Base-by-base conservation (phyloP, 495 filamentous ascomycete genomes). In the Penicillium cosmopolitanum region DNA sequence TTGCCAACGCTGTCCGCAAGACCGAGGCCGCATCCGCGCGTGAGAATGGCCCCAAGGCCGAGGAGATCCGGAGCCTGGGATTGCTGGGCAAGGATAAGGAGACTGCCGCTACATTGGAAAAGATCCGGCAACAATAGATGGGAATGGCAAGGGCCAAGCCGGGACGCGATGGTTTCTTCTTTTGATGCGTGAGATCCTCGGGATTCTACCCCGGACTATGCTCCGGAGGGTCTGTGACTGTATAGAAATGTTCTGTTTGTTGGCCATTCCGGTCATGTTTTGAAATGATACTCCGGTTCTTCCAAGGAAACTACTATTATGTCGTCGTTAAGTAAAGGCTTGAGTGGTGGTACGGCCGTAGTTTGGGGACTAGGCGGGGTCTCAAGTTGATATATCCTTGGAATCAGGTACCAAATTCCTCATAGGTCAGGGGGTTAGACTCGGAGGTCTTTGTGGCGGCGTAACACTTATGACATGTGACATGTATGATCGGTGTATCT, bases 1-100 rank as follows among this genome's bases (percentile, higher is more conserved):
- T 98, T 61, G 94, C 97, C 80, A 83, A 83, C 43, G 95, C 95
- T 54, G 97, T 96, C 75, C 84, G 91, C 67, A 91, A 91, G 75
- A 86, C 88, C 28, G 86, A 92, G 73, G 87, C 89, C 25, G 80
- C 87, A 51, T 82, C 89, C 65, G 79, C 91, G 55, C 85, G 89
- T 71, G 92, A 95, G 64, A 87, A 92, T 66, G 85, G 85, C 40
- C 85, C 85, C 53, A 82, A 80, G 60, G 89, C 87, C 13, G 91
- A 89, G 36, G 82, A 89, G 75, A 92, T 97, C 77, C 84, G 91
- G 73, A 91, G 87, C 71, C 74, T 97, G 50, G 93, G 93, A 31
- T 68, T 97, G 66, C 62, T 97, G 66, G 88, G 86, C 66, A 89
- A 89, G 72, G 86, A 92, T 60, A 91, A 94, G 65, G 89, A 94